A percentile compares a stretch with the other conserved stretches of the same genome.
Evolutionary conservation across 257 asterid genomes (phyloP).

Genomic region (Nicotiana paniculata): DNA sequence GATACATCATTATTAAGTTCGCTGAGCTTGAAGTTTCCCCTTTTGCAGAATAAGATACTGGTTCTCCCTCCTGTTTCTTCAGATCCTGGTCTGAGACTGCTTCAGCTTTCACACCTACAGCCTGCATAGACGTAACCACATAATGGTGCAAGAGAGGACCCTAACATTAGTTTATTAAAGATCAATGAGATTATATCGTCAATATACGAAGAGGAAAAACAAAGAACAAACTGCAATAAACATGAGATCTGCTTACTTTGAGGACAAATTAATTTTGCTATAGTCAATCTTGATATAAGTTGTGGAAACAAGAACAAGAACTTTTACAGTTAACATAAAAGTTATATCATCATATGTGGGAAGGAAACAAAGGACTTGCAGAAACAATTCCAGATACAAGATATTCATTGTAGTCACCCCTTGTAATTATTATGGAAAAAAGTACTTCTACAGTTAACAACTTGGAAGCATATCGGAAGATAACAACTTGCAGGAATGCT

Average conservation of each 20-base stretch:
- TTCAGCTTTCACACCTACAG: slow-evolving; percentile 51
- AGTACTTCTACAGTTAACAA: neutral
- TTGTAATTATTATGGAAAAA: neutral
- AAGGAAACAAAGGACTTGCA: neutral
- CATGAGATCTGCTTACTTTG: neutral
- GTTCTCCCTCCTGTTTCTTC: slow-evolving; percentile 35
- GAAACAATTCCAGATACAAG: neutral
- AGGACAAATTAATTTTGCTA: neutral
- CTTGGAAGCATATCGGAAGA: neutral
- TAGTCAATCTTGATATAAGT: neutral
- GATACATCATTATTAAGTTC: slow-evolving; percentile 20
- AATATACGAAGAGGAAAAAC: neutral
- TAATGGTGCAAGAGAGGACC: neutral
- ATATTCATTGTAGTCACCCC: neutral
- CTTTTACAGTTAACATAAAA: neutral
- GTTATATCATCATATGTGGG: neutral
- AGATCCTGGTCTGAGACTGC: slow-evolving; percentile 34
- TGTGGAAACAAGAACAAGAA: neutral
- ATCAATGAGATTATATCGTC: neutral
- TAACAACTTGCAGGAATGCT: neutral
- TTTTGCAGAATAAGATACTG: slow-evolving; percentile 33
- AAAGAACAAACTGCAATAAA: neutral
- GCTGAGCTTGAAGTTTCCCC: slow-evolving; percentile 31
- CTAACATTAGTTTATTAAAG: neutral
- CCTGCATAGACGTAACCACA: slow-evolving; percentile 41